Evolutionary conservation across 1,284 basidiomycete genomes (phyloP).

Genomic region (Moesziomyces sp.): DNA sequence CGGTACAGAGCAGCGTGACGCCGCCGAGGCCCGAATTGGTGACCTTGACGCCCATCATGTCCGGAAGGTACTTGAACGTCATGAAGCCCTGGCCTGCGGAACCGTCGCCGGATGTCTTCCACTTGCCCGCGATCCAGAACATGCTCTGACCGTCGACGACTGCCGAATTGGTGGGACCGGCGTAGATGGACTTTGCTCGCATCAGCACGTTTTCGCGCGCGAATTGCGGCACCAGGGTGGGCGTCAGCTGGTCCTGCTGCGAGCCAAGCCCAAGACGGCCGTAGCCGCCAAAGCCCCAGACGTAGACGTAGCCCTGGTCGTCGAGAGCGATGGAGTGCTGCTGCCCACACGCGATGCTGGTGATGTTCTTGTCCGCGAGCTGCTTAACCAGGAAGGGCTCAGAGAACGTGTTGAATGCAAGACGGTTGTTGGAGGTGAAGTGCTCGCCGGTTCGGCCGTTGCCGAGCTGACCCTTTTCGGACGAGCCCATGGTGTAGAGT

Average conservation of each 20-base stretch:
- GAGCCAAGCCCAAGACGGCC: slow-evolving; percentile 74
- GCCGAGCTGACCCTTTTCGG: slow-evolving; percentile 91
- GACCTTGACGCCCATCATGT: slow-evolving; percentile 62
- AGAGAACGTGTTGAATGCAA: slow-evolving; percentile 81
- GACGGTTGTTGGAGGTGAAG: slow-evolving; percentile 83
- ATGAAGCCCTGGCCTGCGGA: slow-evolving; percentile 57
- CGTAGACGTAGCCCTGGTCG: slow-evolving; percentile 83
- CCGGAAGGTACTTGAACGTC: slow-evolving; percentile 57
- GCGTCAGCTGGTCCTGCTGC: slow-evolving; percentile 76
- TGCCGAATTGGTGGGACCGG: slow-evolving; percentile 83
- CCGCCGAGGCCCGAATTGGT: slow-evolving; percentile 78
- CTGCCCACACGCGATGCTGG: slow-evolving; percentile 83
- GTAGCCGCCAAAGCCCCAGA: slow-evolving; percentile 70
- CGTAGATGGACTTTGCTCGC: slow-evolving; percentile 77
- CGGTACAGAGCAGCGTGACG: slow-evolving; percentile 86
- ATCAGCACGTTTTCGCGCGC: slow-evolving; percentile 73
- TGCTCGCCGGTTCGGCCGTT: slow-evolving; percentile 90
- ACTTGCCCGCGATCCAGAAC: slow-evolving; percentile 77
- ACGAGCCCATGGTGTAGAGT: slow-evolving; percentile 86
- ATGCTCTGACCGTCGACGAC: slow-evolving; percentile 84
- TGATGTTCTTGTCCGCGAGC: slow-evolving; percentile 79
- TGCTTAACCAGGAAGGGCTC: slow-evolving; percentile 74
- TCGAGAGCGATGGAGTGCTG: slow-evolving; percentile 81
- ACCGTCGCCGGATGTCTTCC: slow-evolving; percentile 93
- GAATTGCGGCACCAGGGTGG: slow-evolving; percentile 61